A percentile compares a stretch with the other conserved stretches of the same genome.
phyloP scores from a whole-genome alignment of 345 rosid genomes.

The Heritiera fomes region DNA sequence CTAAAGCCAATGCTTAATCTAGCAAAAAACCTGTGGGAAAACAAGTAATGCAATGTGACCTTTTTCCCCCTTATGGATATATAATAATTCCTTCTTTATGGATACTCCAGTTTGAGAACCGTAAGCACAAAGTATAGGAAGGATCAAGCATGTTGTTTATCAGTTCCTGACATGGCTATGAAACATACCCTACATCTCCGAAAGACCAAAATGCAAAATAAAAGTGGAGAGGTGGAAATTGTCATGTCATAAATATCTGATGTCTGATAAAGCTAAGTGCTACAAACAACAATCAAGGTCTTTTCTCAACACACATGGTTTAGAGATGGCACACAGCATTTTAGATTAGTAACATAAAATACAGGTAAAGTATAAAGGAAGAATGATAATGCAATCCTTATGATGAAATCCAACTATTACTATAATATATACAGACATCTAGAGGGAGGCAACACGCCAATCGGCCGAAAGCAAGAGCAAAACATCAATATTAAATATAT shows the following conservation, averaged over 20 bases:
- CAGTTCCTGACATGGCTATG: neutral
- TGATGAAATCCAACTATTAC: slow-evolving; percentile 23
- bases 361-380: slow-evolving; percentile 12
- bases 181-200: neutral
- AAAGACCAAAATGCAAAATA: slow-evolving; percentile 5
- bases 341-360: slow-evolving; percentile 13
- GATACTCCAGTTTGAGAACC: neutral
- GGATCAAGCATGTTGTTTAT: neutral
- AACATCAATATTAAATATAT: slow-evolving; percentile 23
- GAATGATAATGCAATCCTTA: slow-evolving; percentile 22
- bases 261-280: slow-evolving; percentile 4
- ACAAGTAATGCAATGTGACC: neutral
- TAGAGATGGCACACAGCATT: slow-evolving; percentile 16
- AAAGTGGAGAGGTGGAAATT: neutral
- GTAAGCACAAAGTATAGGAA: neutral
- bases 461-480: slow-evolving; percentile 26
- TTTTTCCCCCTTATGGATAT: too few relatives aligned
- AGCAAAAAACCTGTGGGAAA: neutral
- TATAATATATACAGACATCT: slow-evolving; percentile 16
- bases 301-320: slow-evolving; percentile 9
- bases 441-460: slow-evolving; percentile 29
- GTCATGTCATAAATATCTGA: neutral
- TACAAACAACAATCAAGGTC: slow-evolving; percentile 10
- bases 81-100: neutral
- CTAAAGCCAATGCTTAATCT: neutral